A percentile compares a stretch with the other conserved stretches of the same genome.
Conservation (phyloP, 805 yeast species). For the Helenozyma rhizophorensis region DNA sequence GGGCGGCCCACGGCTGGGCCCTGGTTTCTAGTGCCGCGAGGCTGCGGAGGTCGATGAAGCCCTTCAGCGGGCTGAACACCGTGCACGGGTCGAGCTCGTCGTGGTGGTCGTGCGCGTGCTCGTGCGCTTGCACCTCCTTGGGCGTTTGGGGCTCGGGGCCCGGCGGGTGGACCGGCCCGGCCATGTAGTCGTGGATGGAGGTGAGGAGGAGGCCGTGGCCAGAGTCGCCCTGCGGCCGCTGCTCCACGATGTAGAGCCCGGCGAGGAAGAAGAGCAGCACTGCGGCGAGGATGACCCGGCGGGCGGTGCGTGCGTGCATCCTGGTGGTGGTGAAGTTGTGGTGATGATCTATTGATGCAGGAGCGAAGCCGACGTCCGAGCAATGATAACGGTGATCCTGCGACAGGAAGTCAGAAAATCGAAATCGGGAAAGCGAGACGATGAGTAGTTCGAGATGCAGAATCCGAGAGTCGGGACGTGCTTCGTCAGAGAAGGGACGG, state of each 20-base stretch:
- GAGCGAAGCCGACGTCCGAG: no score
- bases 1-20: slow-evolving; percentile 55
- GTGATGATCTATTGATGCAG: no score
- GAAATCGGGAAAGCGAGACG: no score
- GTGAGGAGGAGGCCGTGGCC: slow-evolving; percentile 7
- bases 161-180: no score
- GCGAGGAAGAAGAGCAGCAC: slow-evolving; percentile 11
- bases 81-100: slow-evolving; percentile 36
- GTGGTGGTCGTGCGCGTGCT: slow-evolving; percentile 3
- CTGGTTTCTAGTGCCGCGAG: slow-evolving; percentile 46
- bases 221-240: slow-evolving; percentile 9
- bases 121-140: not conserved
- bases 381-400: no score
- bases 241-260: slow-evolving; percentile 14
- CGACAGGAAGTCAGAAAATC: no score
- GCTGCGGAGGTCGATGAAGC: slow-evolving; percentile 51
- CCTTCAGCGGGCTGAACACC: slow-evolving; percentile 36
- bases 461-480: no score
- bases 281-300: slow-evolving; percentile 7
- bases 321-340: no score
- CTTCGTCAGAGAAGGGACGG: no score
- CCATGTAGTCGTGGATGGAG: slow-evolving; percentile 9
- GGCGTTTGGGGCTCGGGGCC: not conserved
- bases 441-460: no score
- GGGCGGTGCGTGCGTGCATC: slow-evolving; percentile 2